phyloP scores from a whole-genome alignment of 768 basidiomycete genomes.

The Pulveroboletus frians region DNA sequence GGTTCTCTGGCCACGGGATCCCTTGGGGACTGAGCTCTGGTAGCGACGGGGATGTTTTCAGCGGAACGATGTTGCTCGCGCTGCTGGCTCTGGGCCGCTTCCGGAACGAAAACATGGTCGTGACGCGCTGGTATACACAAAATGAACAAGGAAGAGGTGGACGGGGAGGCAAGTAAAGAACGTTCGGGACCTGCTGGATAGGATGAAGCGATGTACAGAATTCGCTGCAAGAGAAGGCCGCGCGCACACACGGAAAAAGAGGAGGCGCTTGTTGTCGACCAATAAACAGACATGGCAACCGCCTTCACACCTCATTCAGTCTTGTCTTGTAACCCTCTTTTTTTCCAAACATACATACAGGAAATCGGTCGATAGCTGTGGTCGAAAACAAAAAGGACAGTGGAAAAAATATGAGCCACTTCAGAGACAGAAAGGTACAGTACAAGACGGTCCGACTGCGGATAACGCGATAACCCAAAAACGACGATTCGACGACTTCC shows the following conservation, averaged over 20 bases:
- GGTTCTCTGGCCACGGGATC: conserved; percentile 80
- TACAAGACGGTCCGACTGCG: conserved; percentile 34
- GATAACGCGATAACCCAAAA: conserved; percentile 32
- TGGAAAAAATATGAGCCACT: conserved; percentile 5
- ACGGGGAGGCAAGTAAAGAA: conserved; percentile 24
- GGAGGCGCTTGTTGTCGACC: not conserved
- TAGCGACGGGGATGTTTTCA: conserved; percentile 75
- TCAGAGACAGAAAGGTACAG: conserved; percentile 25
- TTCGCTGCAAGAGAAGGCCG: conserved; percentile 17
- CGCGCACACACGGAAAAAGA: conserved; percentile 9
- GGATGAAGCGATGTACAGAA: conserved; percentile 14
- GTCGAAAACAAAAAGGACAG: conserved; percentile 11
- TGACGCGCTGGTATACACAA: conserved; percentile 15
- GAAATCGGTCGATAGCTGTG: conserved; percentile 26
- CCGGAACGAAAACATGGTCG: conserved; percentile 68
- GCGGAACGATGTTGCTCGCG: conserved; percentile 35
- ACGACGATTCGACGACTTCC: conserved; percentile 29
- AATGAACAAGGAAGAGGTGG: conserved; percentile 21
- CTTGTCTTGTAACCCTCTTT: conserved; percentile 10
- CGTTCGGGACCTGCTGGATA: conserved; percentile 14
- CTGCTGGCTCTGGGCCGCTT: conserved; percentile 53
- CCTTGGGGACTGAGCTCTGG: conserved; percentile 71
- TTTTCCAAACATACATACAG: conserved; percentile 33
- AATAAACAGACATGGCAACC: conserved; percentile 28
- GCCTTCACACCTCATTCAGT: not conserved